Base-by-base conservation (phyloP, 164 flowering plant species). In the Akebia trifoliata region DNA sequence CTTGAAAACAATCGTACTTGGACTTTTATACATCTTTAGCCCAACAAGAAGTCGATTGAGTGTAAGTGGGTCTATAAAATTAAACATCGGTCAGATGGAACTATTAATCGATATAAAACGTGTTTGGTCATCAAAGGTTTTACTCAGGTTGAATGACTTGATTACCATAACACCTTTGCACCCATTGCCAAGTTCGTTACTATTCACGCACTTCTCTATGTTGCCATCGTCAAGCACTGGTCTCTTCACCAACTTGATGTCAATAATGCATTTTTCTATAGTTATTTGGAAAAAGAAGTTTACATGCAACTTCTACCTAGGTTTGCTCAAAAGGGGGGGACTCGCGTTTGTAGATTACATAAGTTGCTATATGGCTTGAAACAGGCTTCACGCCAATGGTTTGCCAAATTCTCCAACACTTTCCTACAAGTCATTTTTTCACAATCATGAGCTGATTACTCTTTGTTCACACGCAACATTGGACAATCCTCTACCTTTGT, bases 371-470 rank as follows among this genome's bases (percentile, higher is more conserved):
- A 37, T 37, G 40, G 40, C 15, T 3, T 37, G 11, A 37, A 37
- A 37, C 40, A 37, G 4, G 40, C n/a, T 37, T 50, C 55, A 11
- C 55, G 36, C 8, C 39, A 50, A 31, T 50, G 39, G 55, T 50
- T 50, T 22, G 17, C 55, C 4, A 50, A 32, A 29, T 31, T 31
- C 18, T 30, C 32, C 11, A 49, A 3, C 9, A 46, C 50, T 5
- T 14, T 46, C n/a, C n/a, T n/a, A n/a, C n/a, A n/a, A n/a, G n/a
- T n/a, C n/a, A n/a, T n/a, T n/a, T n/a, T n/a, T n/a, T n/a, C n/a
- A n/a, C n/a, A n/a, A n/a, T n/a, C n/a, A n/a, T n/a, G n/a, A n/a
- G n/a, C n/a, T n/a, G n/a, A n/a, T n/a, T n/a, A n/a, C n/a, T n/a
- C n/a, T n/a, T n/a, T n/a, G n/a, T n/a, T n/a, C n/a, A n/a, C n/a